A percentile compares a stretch with the other conserved stretches of the same genome.
Conservation (phyloP, 2,329 filamentous ascomycete genomes). For the Fusarium anguioides region DNA sequence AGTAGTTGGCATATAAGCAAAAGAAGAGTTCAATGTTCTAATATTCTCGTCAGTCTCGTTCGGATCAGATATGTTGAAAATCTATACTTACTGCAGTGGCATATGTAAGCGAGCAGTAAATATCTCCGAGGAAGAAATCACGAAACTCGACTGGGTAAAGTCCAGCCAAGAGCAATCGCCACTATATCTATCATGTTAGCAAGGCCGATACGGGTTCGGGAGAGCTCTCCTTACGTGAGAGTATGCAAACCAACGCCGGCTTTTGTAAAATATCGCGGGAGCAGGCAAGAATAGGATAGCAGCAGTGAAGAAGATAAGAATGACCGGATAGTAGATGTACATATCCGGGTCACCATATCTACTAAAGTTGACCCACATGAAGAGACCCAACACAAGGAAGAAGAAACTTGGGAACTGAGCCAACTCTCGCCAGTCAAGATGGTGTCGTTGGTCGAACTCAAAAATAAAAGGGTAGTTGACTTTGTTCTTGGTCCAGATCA, state of each 20-base stretch:
- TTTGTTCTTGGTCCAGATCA: constrained; percentile 83
- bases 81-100: constrained; percentile 76
- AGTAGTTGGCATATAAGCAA: constrained; percentile 86
- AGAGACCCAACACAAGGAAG: constrained; percentile 79
- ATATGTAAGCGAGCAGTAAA: constrained; percentile 96
- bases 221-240: constrained; percentile 74
- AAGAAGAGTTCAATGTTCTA: constrained; percentile 94
- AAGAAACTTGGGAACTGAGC: constrained; percentile 89
- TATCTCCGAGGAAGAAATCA: constrained; percentile 97
- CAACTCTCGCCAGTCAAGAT: constrained; percentile 89
- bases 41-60: constrained; percentile 12
- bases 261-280: constrained; percentile 78
- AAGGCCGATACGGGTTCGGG: rapidly evolving
- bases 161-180: constrained; percentile 85
- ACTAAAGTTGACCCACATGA: constrained; percentile 91
- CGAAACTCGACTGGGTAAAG: constrained; percentile 95
- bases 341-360: constrained; percentile 72
- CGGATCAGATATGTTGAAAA: too few species aligned
- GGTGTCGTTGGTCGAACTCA: constrained; percentile 89
- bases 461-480: constrained; percentile 98
- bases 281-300: constrained; percentile 80
- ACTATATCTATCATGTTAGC: constrained; percentile 61
- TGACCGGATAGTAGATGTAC: constrained; percentile 87
- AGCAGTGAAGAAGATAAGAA: constrained; percentile 77
- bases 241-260: constrained; percentile 86